Percentiles rank a stretch among this genome's conserved stretches.
Conservation (phyloP, 2,329 filamentous ascomycete species). For the Berkeleyomyces rouxiae region DNA sequence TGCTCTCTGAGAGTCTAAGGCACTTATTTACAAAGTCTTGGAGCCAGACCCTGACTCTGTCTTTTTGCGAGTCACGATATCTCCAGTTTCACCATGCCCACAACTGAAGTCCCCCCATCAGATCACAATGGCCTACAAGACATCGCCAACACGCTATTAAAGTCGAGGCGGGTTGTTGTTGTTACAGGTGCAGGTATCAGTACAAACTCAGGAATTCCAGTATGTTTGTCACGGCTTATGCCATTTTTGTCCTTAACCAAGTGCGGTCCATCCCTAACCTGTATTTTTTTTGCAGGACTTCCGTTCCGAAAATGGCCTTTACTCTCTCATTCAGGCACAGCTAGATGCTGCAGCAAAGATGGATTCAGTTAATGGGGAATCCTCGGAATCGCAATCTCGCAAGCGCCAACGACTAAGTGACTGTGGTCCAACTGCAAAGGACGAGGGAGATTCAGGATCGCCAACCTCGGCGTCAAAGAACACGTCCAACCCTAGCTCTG, state of each 20-base stretch:
- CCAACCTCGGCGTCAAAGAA: not conserved
- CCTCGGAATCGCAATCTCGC: conserved; percentile 12
- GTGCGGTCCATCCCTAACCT: not conserved
- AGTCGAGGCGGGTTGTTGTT: conserved; percentile 52
- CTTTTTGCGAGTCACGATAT: not conserved
- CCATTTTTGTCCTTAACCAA: not conserved
- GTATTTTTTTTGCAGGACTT: conserved; percentile 37
- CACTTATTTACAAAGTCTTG: not conserved
- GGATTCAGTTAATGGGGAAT: conserved; percentile 14
- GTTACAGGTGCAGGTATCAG: conserved; percentile 59
- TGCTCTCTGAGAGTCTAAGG: not conserved
- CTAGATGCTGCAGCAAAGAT: conserved; percentile 35
- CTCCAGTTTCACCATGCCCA: conserved; percentile 33
- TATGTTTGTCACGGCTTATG: conserved; percentile 21
- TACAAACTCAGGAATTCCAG: conserved; percentile 60
- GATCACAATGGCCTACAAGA: conserved; percentile 41
- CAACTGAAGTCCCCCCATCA: conserved; percentile 35
- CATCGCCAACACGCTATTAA: conserved; percentile 46
- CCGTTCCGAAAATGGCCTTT: conserved; percentile 54
- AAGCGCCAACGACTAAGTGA: conserved; percentile 20
- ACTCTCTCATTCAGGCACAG: conserved; percentile 53
- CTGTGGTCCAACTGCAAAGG: conserved; percentile 17
- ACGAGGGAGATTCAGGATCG: conserved; percentile 15
- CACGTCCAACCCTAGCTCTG: not conserved
- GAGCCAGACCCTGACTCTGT: not conserved